Base-by-base conservation (phyloP, 495 filamentous ascomycete species). In the Tetracladium setigerum region DNA sequence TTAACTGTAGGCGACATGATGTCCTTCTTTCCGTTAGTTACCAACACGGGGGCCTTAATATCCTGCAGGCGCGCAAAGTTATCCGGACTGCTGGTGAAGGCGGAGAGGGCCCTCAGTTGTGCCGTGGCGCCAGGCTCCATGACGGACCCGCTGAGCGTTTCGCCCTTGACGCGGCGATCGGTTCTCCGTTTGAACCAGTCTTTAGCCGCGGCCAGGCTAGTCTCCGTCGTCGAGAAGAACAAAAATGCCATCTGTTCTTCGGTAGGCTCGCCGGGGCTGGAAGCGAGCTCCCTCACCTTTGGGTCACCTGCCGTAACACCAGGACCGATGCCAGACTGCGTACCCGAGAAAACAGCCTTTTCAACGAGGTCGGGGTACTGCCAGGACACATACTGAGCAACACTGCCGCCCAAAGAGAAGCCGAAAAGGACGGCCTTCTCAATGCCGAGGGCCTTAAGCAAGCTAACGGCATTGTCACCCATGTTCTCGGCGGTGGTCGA, bases 11-110 rank as follows among this genome's bases (percentile, higher is more conserved):
- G 62, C 11, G 63, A 33, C 41, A 66, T 52, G 33, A 58, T 52
- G 45, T 67, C 65, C 53, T 67, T 40, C 56, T 54, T 35, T 15
- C 65, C 64, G 50, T 65, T 66, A 10, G 53, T 54, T 14, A 67
- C 56, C 34, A 67, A 41, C 1, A 68, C 61, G 14, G 61, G 59
- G 37, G 63, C 61, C 32, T 56, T 53, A 37, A 68, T 31, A 35
- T 55, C 57, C 24, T 31, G 17, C 12, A 67, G 44, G 38, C 61
- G 15, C n/a, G n/a, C n/a, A n/a, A n/a, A n/a, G 12, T 57, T 52
- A 54, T 56, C 62, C 13, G 59, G 57, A 22, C 57, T 53, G 12
- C 53, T 51, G 7, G 47, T 45, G 19, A 54, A 53, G 34, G 38
- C 47, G 17, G 11, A 12, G 9, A 24, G 46, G 17, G 7, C 37